phyloP scores from a whole-genome alignment of 225 moss, liverwort and hornwort species.

The Marchantia paleacea region DNA sequence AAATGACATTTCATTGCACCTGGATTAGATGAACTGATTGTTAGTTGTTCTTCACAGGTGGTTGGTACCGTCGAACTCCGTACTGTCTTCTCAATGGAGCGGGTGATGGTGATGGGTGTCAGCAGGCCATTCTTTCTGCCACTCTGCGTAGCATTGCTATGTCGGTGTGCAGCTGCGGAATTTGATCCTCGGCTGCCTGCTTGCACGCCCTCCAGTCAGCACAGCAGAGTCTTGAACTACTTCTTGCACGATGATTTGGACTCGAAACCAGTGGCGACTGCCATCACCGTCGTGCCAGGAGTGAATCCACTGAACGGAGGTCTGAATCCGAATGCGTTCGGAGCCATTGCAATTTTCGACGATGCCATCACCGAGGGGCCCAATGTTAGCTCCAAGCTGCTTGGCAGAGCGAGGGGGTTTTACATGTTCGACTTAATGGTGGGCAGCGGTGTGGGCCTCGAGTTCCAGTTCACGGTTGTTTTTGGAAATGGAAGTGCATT shows the following conservation, averaged over 20 bases:
- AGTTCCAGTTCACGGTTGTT: constrained; percentile 33
- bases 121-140: neutral
- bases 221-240: constrained; percentile 36
- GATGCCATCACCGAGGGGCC: constrained; percentile 32
- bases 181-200: constrained; percentile 3
- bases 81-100: no score
- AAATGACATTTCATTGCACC: no score
- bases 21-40: no score
- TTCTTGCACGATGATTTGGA: constrained; percentile 43
- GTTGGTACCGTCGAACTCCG: no score
- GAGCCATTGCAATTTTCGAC: constrained; percentile 38
- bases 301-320: neutral
- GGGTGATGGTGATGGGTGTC: no score
- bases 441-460: constrained; percentile 20
- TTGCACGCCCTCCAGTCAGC: neutral
- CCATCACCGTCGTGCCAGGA: constrained; percentile 16
- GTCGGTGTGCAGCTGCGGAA: neutral
- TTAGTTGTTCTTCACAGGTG: no score
- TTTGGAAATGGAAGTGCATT: constrained; percentile 33
- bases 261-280: constrained; percentile 11
- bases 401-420: constrained; percentile 36
- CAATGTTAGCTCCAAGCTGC: constrained; percentile 23
- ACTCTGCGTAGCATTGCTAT: neutral
- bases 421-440: constrained; percentile 31
- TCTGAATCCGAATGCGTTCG: constrained; percentile 23